Base-by-base conservation (phyloP, 2,329 filamentous ascomycete genomes). In the Paecilomyces variotii region DNA sequence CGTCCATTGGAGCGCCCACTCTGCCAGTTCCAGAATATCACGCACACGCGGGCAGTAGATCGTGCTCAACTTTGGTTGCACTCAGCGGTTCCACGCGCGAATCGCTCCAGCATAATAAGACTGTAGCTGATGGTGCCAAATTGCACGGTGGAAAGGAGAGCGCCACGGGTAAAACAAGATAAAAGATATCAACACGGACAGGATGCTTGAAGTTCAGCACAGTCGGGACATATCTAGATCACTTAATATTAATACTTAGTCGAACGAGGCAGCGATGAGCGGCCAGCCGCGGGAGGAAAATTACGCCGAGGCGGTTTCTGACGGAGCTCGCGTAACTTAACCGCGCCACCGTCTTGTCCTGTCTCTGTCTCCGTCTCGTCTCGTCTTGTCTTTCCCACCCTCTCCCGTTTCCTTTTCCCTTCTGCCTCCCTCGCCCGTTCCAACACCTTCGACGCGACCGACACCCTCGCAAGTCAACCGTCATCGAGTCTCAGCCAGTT, bases 321-420 rank as follows among this genome's bases (percentile, higher is more conserved):
- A 65, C 63, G 54, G 55, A 54, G 39, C 64, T 67, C 64, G 65
- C 65, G 64, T 67, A 67, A 68, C 50, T 66, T 67, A 66, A 65
- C 63, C 64, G 64, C 63, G 60, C 64, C 61, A 50, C 63, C 60
- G 63, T 68, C 62, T 63, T 57, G 63, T 66, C 60, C 59, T 56
- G 63, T 65, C 61, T 61, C 59, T 56, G 63, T 65, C 61, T 61
- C 53, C 56, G 63, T 65, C 61, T 61, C 53, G 59, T 60, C 54
- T 56, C 12, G 27, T 26, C 50, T 28, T 3, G 25, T 35, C 25
- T 35, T 56, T 59, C 56, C 50, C 55, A 55, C 59, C 54, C 39
- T 30, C 52, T 50, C 52, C 25, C 24, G 32, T 28, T 54, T 52
- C 53, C 52, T 56, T 56, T 60, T 60, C 55, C 56, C 56, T 51